These are phyloP conservation scores for Claviceps sp. DNA, from an alignment of 2,329 filamentous ascomycete genomes.

Conservation along the genomic window DNA sequence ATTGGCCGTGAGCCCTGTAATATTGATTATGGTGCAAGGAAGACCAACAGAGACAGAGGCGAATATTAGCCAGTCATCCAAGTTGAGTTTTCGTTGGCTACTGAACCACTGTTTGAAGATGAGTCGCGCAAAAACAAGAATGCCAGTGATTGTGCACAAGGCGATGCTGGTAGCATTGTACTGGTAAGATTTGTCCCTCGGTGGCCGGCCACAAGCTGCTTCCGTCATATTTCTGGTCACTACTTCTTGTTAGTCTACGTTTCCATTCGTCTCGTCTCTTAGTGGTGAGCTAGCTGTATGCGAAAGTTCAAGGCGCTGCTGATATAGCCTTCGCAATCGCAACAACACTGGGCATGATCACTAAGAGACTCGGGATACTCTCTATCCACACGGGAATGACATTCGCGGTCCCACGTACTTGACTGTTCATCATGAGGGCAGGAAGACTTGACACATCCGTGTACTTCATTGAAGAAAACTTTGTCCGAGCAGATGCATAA, in stretches of 20 bases:
- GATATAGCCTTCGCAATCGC: too few species aligned
- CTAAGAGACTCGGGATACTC: too few species aligned
- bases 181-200: constrained; percentile 1
- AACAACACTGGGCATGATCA: too few species aligned
- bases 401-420: background rate
- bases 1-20: constrained; percentile 11
- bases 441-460: background rate
- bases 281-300: too few species aligned
- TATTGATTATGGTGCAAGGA: constrained; percentile 13
- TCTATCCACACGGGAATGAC: too few species aligned
- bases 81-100: constrained; percentile 16
- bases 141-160: constrained; percentile 10
- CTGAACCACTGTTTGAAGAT: constrained; percentile 14
- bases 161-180: constrained; percentile 6
- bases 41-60: constrained; percentile 11
- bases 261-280: background rate
- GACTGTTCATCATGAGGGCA: background rate
- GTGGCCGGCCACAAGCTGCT: constrained; percentile 1
- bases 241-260: background rate
- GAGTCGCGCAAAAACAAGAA: constrained; percentile 10
- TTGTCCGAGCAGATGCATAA: constrained; percentile 3
- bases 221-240: constrained; percentile 6
- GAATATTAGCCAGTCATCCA: constrained; percentile 20
- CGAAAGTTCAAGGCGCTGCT: too few species aligned
- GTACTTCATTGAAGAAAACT: background rate